A percentile compares a stretch with the other conserved stretches of the same genome.
Evolutionary conservation across 768 basidiomycete species (phyloP).

Genomic region (Vararia minispora): DNA sequence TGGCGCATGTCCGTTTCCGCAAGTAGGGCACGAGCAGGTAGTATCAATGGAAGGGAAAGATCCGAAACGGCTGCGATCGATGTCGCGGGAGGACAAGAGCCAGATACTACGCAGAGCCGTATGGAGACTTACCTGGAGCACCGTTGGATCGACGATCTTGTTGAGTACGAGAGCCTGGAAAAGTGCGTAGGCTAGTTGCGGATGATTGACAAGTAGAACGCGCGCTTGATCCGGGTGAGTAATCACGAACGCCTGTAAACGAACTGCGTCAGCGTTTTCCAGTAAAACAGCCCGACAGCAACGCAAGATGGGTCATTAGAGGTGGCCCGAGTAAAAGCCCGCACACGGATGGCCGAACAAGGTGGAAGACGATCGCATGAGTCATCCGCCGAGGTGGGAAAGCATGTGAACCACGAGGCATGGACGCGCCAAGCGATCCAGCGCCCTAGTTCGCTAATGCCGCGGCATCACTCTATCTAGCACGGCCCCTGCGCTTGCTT

Average conservation of each 20-base stretch:
- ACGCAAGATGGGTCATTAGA: constrained; percentile 5
- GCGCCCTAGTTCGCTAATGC: too few relatives aligned
- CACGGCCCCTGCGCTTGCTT: too few relatives aligned
- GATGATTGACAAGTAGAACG: constrained; percentile 66
- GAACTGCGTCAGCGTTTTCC: neutral
- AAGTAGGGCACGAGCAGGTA: too few relatives aligned
- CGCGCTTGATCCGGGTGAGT: constrained; percentile 87
- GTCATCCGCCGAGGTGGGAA: too few relatives aligned
- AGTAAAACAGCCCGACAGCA: neutral
- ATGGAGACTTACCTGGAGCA: constrained; percentile 51
- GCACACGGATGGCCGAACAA: too few relatives aligned
- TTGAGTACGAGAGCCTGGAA: constrained; percentile 91
- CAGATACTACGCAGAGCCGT: neutral
- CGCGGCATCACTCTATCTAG: too few relatives aligned
- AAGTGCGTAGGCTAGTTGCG: constrained; percentile 91
- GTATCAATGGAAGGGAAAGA: too few relatives aligned
- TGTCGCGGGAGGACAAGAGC: neutral
- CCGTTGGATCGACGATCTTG: constrained; percentile 83
- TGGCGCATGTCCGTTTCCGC: neutral
- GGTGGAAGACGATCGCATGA: too few relatives aligned
- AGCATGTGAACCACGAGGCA: too few relatives aligned
- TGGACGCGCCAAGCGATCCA: too few relatives aligned
- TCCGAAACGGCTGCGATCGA: too few relatives aligned
- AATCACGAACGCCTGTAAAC: constrained; percentile 73
- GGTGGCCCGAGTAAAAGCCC: too few relatives aligned